Percentiles rank a stretch among this genome's conserved stretches.
These are phyloP conservation scores for Mallotus nudiflorus DNA, from an alignment of 345 rosid genomes.

Conservation along the genomic window DNA sequence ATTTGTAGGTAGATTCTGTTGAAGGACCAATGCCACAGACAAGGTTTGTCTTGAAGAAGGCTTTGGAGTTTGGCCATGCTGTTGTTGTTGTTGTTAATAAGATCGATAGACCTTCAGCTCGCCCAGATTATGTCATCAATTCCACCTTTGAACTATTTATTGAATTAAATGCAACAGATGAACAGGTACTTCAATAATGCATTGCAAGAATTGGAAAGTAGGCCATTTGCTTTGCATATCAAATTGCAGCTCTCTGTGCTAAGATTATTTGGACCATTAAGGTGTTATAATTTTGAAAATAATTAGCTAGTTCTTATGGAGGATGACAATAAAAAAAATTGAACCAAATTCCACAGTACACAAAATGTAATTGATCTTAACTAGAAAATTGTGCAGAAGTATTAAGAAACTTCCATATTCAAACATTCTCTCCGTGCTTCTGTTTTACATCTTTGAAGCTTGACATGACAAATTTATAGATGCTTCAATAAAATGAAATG, in stretches of 20 bases:
- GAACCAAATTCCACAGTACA: neutral
- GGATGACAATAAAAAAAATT: neutral
- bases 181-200: slow-evolving; percentile 60
- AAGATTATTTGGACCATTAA: neutral
- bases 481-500: neutral
- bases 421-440: neutral
- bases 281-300: slow-evolving; percentile 6
- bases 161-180: slow-evolving; percentile 94
- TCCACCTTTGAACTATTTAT: slow-evolving; percentile 96
- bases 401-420: neutral
- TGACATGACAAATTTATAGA: slow-evolving; percentile 7
- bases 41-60: slow-evolving; percentile 94
- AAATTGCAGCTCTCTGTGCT: neutral
- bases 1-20: slow-evolving; percentile 85
- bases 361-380: neutral
- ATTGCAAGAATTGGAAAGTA: neutral
- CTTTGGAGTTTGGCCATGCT: slow-evolving; percentile 91
- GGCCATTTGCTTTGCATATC: neutral
- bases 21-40: slow-evolving; percentile 99
- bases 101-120: slow-evolving; percentile 95
- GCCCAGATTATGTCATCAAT: slow-evolving; percentile 89
- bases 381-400: neutral
- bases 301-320: slow-evolving; percentile 1
- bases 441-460: neutral
- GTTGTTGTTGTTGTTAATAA: slow-evolving; percentile 97